Conservation (phyloP, 306 rosid species). For the Trifolium repens region DNA sequence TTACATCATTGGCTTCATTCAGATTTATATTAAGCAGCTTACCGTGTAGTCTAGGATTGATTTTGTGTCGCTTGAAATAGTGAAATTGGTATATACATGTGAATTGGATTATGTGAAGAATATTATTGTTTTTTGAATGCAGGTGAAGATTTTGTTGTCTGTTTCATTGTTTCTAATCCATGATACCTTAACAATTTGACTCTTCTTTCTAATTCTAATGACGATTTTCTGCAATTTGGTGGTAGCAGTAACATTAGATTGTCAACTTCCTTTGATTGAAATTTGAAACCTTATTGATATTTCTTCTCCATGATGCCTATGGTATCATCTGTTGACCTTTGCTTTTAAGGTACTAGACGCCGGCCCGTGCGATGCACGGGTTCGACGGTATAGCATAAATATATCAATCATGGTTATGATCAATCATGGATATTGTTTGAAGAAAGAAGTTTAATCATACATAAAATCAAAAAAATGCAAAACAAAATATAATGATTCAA, state of each 20-base stretch:
- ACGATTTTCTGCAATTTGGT: constrained; percentile 27
- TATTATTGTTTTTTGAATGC: too few relatives aligned
- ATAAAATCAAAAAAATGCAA: too few relatives aligned
- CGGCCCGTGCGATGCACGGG: too few relatives aligned
- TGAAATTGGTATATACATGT: constrained; percentile 1
- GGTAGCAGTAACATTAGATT: too few relatives aligned
- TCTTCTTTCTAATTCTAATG: constrained; percentile 36
- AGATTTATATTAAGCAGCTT: constrained; percentile 4
- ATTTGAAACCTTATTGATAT: constrained; percentile 15
- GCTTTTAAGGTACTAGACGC: neutral
- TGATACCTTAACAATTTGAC: constrained; percentile 13
- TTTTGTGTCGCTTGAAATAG: neutral
- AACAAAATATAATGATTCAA: too few relatives aligned
- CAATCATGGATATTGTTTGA: too few relatives aligned
- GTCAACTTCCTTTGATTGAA: too few relatives aligned
- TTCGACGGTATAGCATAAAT: too few relatives aligned
- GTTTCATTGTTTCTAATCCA: constrained; percentile 21
- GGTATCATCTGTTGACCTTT: neutral
- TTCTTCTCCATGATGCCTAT: neutral
- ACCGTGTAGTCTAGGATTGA: neutral
- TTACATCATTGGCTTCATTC: constrained; percentile 9
- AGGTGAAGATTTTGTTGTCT: neutral
- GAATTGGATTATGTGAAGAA: constrained; percentile 19
- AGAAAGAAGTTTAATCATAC: too few relatives aligned
- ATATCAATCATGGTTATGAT: too few relatives aligned